These are phyloP conservation scores for Perkinsus marinus DNA, from an alignment of 169 alveolate genomes.

Conservation along the genomic window DNA sequence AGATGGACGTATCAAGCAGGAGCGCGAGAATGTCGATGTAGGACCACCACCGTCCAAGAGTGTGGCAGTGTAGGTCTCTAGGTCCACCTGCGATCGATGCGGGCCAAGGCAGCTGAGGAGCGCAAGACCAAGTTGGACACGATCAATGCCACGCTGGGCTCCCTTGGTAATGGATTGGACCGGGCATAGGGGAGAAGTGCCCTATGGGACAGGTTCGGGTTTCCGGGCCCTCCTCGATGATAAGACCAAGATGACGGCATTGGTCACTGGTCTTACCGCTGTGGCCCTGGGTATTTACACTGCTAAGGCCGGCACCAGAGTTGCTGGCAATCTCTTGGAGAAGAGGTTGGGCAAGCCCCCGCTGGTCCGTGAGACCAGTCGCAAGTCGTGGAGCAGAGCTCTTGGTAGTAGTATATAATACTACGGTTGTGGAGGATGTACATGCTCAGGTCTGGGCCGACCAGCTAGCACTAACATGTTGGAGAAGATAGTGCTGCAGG, in stretches of 20 bases:
- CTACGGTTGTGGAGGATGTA: constrained; percentile 15
- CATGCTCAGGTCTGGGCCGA: too few relatives aligned
- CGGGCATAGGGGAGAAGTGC: background rate
- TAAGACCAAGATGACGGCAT: constrained; percentile 20
- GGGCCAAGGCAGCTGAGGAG: constrained; percentile 65
- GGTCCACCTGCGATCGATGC: constrained; percentile 36
- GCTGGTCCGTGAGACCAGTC: constrained; percentile 41
- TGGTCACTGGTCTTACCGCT: constrained; percentile 46
- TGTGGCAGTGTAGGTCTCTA: background rate
- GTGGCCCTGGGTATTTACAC: constrained; percentile 55
- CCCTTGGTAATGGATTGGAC: constrained; percentile 9
- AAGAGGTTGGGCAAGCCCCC: constrained; percentile 35
- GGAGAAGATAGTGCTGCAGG: too few relatives aligned
- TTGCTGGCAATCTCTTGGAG: constrained; percentile 37
- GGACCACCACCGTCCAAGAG: background rate
- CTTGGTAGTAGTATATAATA: background rate
- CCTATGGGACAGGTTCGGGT: background rate
- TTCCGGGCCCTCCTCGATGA: constrained; percentile 9
- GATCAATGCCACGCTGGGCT: constrained; percentile 53
- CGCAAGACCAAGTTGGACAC: constrained; percentile 75
- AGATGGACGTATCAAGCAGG: constrained; percentile 39
- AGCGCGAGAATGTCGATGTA: constrained; percentile 66
- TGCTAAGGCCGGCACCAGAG: constrained; percentile 44
- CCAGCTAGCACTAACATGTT: too few relatives aligned
- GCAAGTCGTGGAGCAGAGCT: constrained; percentile 17